Base-by-base conservation (phyloP, 305 asterid species). In the Ajuga reptans region DNA sequence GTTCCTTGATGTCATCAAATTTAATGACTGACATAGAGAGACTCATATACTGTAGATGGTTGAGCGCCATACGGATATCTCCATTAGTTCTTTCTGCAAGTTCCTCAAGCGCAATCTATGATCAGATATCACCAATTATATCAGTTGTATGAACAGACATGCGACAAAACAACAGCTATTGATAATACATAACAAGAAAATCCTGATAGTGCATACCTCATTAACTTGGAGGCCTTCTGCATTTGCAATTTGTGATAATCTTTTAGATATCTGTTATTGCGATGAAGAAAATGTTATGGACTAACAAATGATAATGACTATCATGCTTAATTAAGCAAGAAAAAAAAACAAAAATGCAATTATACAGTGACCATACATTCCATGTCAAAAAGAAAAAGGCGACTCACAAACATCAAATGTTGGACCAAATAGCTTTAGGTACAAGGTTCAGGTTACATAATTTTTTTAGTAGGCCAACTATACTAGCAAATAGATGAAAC, bases 1-100 rank as follows among this genome's bases (percentile, higher is more conserved):
- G 95, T 52, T 83, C 83, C 68, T 82, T 86, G 71, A 91, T 80
- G 85, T 94, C 97, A 85, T 94, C 99, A 46, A 87, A 94, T 74
- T 84, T 87, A 72, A 94, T 87, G 39, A 89, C 89, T 18, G 95
- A 84, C 95, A 82, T 87, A 18, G 96, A 91, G 67, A 94, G 95
- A 69, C 96, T 80, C 99, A 91, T 86, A 77, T 94, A 94, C 81
- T 94, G 97, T 84, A 94, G 84, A 64, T 94, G 96, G 80, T 94
- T 94, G 72, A 94, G 75, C 75, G 99, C 97, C 97, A 94, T 84
- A 15, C 99, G 95, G 76, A 94, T 85, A 77, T 94, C 99, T 54
- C 99, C 99, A 69, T 88, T 88, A 53, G 84, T 90, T 84, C 95
- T 86, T 75, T 91, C 96, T 29, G 90, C 95, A 81, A 94, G 89